A percentile compares a stretch with the other conserved stretches of the same genome.
Evolutionary conservation across 768 basidiomycete genomes (phyloP).

Genomic region (Xerocomellus chrysenteron): DNA sequence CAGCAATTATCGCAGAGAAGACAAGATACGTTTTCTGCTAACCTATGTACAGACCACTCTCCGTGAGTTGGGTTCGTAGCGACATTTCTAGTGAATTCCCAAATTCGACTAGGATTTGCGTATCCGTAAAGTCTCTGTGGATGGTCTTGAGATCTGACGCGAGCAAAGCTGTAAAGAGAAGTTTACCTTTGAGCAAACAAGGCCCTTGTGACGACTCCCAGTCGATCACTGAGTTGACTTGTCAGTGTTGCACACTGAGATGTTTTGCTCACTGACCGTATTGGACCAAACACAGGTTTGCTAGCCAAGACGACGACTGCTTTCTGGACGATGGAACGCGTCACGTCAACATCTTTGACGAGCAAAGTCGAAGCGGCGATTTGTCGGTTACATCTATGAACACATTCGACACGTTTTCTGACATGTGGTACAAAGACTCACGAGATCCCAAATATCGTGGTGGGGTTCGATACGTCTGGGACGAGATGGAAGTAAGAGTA

Average conservation of each 20-base stretch:
- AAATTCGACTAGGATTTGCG: conserved; percentile 88
- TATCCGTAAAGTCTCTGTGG: conserved; percentile 80
- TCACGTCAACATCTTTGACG: conserved; percentile 81
- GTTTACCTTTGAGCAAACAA: conserved; percentile 78
- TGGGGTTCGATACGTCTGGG: conserved; percentile 63
- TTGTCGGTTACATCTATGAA: conserved; percentile 86
- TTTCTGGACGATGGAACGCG: conserved; percentile 95
- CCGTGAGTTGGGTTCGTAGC: conserved; percentile 78
- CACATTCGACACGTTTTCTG: conserved; percentile 1
- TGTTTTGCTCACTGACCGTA: conserved; percentile 52
- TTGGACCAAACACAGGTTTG: conserved; percentile 90
- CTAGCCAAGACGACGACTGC: conserved; percentile 93
- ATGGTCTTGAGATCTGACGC: background rate
- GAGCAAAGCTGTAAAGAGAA: background rate
- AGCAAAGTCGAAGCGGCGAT: conserved; percentile 77
- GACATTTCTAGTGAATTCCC: conserved; percentile 72
- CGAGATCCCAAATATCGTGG: conserved; percentile 96
- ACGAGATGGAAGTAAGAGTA: conserved; percentile 96
- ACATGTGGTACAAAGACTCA: conserved; percentile 30
- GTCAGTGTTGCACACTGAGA: conserved; percentile 1
- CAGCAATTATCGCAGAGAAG: conserved; percentile 2
- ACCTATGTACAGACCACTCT: conserved; percentile 96
- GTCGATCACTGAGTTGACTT: conserved; percentile 66
- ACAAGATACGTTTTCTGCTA: conserved; percentile 22
- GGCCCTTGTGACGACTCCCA: conserved; percentile 91